phyloP scores from a whole-genome alignment of 768 basidiomycete species.

The Suillus occidentalis region DNA sequence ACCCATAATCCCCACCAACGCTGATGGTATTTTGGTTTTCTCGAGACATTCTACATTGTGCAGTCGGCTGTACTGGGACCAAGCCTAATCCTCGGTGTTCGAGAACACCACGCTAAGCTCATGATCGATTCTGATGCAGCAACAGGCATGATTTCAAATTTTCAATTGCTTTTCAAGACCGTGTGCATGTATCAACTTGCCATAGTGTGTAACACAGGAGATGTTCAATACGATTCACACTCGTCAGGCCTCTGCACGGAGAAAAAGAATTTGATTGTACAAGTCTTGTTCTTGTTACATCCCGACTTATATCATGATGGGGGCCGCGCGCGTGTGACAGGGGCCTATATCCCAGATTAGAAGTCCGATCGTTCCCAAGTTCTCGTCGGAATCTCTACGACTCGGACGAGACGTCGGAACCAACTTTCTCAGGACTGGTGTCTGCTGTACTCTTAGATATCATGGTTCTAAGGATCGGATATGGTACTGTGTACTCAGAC shows the following conservation, averaged over 20 bases:
- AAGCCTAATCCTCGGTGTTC: background rate
- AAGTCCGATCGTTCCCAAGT: background rate
- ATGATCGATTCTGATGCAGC: background rate
- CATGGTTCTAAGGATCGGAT: conserved; percentile 35
- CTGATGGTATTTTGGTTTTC: background rate
- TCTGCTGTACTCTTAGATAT: background rate
- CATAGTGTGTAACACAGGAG: background rate
- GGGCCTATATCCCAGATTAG: background rate
- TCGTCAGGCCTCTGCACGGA: no score
- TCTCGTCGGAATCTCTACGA: no score
- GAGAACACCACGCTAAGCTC: background rate
- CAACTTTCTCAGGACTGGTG: background rate
- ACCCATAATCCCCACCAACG: background rate
- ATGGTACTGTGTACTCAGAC: conserved; percentile 19
- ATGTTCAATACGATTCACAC: background rate
- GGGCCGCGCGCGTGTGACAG: background rate
- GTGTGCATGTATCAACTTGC: background rate
- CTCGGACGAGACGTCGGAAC: background rate
- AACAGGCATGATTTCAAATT: background rate
- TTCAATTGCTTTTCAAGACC: background rate
- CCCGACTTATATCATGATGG: no score
- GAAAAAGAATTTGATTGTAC: no score
- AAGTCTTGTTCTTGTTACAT: no score
- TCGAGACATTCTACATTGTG: background rate
- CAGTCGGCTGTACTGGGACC: background rate